Base-by-base conservation (phyloP, 345 rosid species). In the Clausena lansium region DNA sequence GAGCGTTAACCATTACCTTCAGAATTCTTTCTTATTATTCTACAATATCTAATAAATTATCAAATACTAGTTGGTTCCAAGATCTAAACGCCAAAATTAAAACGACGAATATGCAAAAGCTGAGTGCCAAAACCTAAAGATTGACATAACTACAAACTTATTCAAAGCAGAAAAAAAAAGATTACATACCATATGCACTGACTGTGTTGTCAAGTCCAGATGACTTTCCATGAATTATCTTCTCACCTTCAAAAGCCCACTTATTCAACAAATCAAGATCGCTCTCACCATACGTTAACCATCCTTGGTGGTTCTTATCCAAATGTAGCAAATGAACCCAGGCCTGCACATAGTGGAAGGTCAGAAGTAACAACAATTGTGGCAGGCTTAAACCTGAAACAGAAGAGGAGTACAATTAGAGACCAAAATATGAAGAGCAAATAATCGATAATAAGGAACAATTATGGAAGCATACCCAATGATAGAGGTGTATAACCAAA, bases 231-330 rank as follows among this genome's bases (percentile, higher is more conserved):
- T 94, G 98, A 78, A 96, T 86, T 79, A 94, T 85, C 86, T 89
- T 96, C 83, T 96, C 99, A 7, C 98, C 98, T 89, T 91, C 97
- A 45, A 90, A 92, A 71, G 99, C 99, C 99, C 99, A 96, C 82
- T 83, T 89, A 79, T 94, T 96, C 80, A 96, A 72, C 83, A 92
- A 84, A 15, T 90, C 95, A 20, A 91, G 91, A 15, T 87, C 89
- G 38, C 80, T 74, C 30, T 88, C 95, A 61, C 80, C 84, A 45
- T 86, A 91, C 1, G 36, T 72, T 1, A 83, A 79, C 99, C 98
- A 94, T 32, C 87, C 88, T 28, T 67, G 82, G 72, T 82, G 84
- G 64, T 75, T 52, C 54, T 63, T 65, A 36, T 89, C 92, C 74
- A 87, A 35, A 52, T 79, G 83, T 24, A 68, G 98, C 99, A 47